A percentile compares a stretch with the other conserved stretches of the same genome.
phyloP scores from a whole-genome alignment of 1,284 basidiomycete species.

The Phenoliferia sp. region DNA sequence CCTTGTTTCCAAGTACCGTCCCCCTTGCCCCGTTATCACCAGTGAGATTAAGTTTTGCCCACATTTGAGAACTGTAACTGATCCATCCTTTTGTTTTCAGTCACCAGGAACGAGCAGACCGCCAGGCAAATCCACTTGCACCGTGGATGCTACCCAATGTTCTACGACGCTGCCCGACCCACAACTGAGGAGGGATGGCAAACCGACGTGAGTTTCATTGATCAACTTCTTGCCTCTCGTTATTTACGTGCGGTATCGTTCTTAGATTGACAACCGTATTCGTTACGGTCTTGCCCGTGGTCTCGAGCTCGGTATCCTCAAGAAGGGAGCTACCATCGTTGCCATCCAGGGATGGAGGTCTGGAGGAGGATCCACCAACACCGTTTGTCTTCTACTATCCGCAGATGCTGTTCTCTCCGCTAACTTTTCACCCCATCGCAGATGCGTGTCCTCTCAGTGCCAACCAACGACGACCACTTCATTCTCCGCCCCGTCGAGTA shows the following conservation, averaged over 20 bases:
- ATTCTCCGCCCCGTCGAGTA: neutral
- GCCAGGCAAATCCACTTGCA: constrained; percentile 95
- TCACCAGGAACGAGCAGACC: constrained; percentile 93
- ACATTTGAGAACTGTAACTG: neutral
- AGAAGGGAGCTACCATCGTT: constrained; percentile 82
- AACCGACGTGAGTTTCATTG: constrained; percentile 63
- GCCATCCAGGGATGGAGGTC: constrained; percentile 99
- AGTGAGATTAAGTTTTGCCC: constrained; percentile 50
- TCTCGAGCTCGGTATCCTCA: constrained; percentile 81
- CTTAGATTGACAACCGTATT: constrained; percentile 76
- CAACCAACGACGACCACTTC: neutral
- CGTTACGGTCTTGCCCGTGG: constrained; percentile 86
- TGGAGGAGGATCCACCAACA: constrained; percentile 76
- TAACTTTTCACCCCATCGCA: neutral
- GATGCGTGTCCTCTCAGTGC: neutral
- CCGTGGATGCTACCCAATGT: constrained; percentile 95
- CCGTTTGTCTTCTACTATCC: constrained; percentile 9
- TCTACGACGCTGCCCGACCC: constrained; percentile 88
- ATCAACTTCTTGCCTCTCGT: constrained; percentile 37
- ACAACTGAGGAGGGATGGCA: constrained; percentile 90
- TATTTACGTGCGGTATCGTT: neutral
- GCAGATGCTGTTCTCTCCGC: neutral
- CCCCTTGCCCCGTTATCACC: constrained; percentile 87
- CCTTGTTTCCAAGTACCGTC: constrained; percentile 94
- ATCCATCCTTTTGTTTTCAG: constrained; percentile 45